A percentile compares a stretch with the other conserved stretches of the same genome.
These are phyloP conservation scores for Endothia cerciana DNA, from an alignment of 2,329 filamentous ascomycete species.

Conservation along the genomic window DNA sequence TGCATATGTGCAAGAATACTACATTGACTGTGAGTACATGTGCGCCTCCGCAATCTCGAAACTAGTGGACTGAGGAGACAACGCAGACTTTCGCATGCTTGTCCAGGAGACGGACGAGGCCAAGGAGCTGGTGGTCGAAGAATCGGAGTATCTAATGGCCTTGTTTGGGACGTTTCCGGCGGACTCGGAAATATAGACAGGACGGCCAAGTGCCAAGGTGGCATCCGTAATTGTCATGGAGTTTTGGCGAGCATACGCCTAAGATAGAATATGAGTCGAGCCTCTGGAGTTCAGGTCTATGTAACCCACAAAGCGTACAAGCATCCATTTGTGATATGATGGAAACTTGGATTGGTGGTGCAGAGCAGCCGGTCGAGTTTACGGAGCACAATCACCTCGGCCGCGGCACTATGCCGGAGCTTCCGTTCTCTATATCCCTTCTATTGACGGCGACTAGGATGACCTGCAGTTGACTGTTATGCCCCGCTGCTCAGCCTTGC, in stretches of 20 bases:
- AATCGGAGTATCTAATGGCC: constrained; percentile 41
- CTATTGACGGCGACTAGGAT: not conserved
- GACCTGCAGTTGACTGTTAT: constrained; percentile 25
- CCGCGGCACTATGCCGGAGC: not conserved
- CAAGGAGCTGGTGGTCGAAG: constrained; percentile 34
- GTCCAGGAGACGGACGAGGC: constrained; percentile 36
- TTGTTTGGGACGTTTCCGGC: constrained; percentile 43
- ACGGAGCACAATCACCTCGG: not conserved
- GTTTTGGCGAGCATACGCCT: not conserved
- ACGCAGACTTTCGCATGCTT: constrained; percentile 41
- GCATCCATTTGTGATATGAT: not conserved
- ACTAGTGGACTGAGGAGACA: not conserved
- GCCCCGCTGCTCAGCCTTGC: constrained; percentile 33
- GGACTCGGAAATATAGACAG: constrained; percentile 40
- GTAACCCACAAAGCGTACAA: not conserved
- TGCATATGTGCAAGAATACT: constrained; percentile 34
- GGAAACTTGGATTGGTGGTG: not conserved
- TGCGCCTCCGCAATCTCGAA: not conserved
- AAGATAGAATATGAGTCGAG: no score
- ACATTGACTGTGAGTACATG: constrained; percentile 41
- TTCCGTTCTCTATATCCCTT: no score
- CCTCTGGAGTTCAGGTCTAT: not conserved
- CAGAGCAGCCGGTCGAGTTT: not conserved
- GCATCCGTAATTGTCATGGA: not conserved
- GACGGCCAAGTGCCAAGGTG: not conserved